Evolutionary conservation across 2,329 filamentous ascomycete genomes (phyloP), one percentile per base, ranked within the genome.

Genomic region (Nigrospora sphaerica): DNA sequence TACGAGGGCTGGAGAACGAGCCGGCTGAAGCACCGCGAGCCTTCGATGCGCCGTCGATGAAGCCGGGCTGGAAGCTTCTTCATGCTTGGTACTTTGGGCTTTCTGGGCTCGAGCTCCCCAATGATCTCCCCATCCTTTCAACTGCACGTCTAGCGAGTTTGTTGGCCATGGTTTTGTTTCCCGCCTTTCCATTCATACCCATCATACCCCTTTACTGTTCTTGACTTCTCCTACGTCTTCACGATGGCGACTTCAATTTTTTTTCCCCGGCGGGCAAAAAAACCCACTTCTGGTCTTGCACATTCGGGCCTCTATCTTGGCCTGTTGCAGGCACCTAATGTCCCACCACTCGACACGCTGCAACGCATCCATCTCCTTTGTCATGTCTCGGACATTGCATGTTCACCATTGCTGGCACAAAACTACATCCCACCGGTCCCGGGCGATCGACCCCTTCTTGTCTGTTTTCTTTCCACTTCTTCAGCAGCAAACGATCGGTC

Each of bases 1-100:
- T 97, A 97, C 58, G 92, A 97, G 67, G 84, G 87, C 57, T 97
- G 92, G 93, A 83, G 93, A 67, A 96, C 81, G 10, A 83, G 72
- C 66, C 73, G 80, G 46, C 74, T 85, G 54, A 82, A 82, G 67
- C 69, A 73, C 52, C 70, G 73, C 46, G 69, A 76, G 48, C 57
- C 45, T 62, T 60, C 55, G 49, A 53, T 47, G 51, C 59, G 65
- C 49, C 64, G 63, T 51, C 65, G 68, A 58, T 71, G 54, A 61
- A 55, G 32, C 34, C 32, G 5, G 4, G 23, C 6, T 10, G 6
- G 23, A 10, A 9, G n/a, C n/a, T n/a, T 6, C 7, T 28, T 28
- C 23, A 10, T 7, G 6, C 16, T n/a, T 17, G 14, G 16, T 32
- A 4, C 17, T 19, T 16, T 12, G 23, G 17, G 34, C 36, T 35